Conservation (phyloP, 163 green algal species). For the Chlamydomonas reinhardtii region DNA sequence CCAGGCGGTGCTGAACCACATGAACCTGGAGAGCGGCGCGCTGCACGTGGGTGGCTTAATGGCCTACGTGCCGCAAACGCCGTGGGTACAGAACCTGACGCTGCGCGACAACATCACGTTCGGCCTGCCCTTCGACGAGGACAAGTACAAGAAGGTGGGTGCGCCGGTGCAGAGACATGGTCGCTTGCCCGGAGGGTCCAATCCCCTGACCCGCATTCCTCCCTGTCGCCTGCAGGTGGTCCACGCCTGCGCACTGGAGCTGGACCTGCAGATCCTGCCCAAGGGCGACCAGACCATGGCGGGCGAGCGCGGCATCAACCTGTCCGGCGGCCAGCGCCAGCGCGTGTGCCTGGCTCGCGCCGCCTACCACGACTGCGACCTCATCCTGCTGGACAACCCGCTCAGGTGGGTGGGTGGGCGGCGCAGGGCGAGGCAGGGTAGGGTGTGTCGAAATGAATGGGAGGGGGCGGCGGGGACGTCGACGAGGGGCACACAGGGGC, state of each 20-base stretch:
- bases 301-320: constrained; percentile 79
- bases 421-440: not conserved
- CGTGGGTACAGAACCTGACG: constrained; percentile 89
- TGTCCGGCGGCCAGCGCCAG: constrained; percentile 79
- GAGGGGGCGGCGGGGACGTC: not conserved
- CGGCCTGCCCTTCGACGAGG: constrained; percentile 69
- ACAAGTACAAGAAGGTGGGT: constrained; percentile 64
- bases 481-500: no score
- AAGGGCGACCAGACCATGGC: constrained; percentile 73
- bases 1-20: constrained; percentile 78
- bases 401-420: constrained; percentile 47
- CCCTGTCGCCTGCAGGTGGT: constrained; percentile 56
- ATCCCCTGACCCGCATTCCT: no score
- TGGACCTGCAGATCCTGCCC: constrained; percentile 69
- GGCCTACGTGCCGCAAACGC: constrained; percentile 72
- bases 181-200: no score
- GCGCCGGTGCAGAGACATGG: no score
- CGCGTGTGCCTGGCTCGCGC: constrained; percentile 75
- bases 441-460: not conserved
- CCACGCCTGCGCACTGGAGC: constrained; percentile 68
- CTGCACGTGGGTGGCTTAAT: constrained; percentile 63
- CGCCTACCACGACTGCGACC: constrained; percentile 70
- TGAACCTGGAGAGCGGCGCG: constrained; percentile 60
- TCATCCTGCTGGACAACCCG: constrained; percentile 77
- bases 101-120: constrained; percentile 87